Conservation (phyloP, 2,329 filamentous ascomycete species). For the Chalaropsis ovoidea region DNA sequence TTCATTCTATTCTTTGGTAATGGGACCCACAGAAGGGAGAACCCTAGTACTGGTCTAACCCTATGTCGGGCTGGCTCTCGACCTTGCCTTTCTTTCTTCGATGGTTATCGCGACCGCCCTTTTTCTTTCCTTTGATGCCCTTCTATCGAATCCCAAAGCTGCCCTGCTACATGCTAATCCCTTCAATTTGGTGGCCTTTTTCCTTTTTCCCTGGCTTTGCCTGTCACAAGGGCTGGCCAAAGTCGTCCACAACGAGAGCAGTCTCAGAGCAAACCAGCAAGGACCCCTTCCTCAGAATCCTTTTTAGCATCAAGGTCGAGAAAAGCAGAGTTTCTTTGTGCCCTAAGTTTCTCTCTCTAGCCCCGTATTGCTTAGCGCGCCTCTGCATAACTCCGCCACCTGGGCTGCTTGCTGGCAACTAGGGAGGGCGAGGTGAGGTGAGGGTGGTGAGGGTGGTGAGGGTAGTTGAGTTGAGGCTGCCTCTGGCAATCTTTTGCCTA, state of each 20-base stretch:
- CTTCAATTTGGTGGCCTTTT: not conserved
- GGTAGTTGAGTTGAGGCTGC: too few species aligned
- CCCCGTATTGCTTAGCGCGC: constrained; percentile 6
- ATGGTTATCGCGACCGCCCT: not conserved
- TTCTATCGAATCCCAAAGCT: not conserved
- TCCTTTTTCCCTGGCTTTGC: not conserved
- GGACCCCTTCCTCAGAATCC: not conserved
- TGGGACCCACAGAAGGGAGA: not conserved
- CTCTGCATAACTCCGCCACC: constrained; percentile 13
- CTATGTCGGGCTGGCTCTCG: not conserved
- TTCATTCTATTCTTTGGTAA: not conserved
- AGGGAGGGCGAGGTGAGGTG: constrained; percentile 9
- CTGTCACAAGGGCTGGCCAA: not conserved
- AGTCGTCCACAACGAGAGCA: not conserved
- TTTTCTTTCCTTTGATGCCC: not conserved
- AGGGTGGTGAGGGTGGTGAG: too few species aligned
- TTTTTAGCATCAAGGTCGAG: not conserved
- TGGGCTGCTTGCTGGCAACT: not conserved
- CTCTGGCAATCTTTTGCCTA: too few species aligned
- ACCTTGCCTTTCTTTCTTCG: not conserved
- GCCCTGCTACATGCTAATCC: not conserved
- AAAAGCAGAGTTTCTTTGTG: not conserved
- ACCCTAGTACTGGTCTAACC: not conserved
- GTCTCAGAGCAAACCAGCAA: not conserved
- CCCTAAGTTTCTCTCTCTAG: not conserved